These are phyloP conservation scores for Uromyces viciae-fabae DNA, from an alignment of 1,284 basidiomycete species.

Conservation along the genomic window DNA sequence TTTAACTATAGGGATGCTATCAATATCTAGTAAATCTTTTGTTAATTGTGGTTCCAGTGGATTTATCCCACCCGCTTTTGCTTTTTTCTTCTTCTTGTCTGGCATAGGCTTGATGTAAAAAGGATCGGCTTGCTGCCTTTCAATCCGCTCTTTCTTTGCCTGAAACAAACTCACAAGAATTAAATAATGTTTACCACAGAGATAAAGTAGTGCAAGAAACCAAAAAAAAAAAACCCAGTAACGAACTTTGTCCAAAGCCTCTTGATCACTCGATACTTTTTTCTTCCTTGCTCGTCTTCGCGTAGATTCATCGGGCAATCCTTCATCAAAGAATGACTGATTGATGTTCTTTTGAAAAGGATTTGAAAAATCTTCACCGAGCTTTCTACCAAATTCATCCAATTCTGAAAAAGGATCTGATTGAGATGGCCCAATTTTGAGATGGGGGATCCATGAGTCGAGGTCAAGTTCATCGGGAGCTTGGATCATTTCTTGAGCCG, in stretches of 20 bases:
- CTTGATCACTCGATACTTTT: constrained; percentile 3
- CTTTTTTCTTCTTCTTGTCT: constrained; percentile 50
- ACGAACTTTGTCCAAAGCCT: constrained; percentile 23
- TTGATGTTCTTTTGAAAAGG: constrained; percentile 1
- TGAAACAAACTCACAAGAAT: constrained; percentile 53
- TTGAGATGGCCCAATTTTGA: constrained; percentile 49
- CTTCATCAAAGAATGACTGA: neutral
- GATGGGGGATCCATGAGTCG: constrained; percentile 71
- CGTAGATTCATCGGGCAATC: neutral
- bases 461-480: constrained; percentile 80
- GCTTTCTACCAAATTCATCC: constrained; percentile 52
- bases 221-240: neutral
- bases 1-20: constrained; percentile 76
- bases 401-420: constrained; percentile 49
- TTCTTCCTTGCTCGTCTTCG: constrained; percentile 17
- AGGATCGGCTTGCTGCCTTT: constrained; percentile 73
- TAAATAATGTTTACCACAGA: neutral
- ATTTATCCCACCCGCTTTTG: neutral
- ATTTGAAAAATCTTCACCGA: constrained; percentile 51
- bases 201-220: neutral
- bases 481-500: constrained; percentile 74
- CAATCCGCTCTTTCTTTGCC: constrained; percentile 70
- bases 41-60: constrained; percentile 44
- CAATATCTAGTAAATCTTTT: constrained; percentile 64
- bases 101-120: constrained; percentile 73